Percentiles rank a stretch among this genome's conserved stretches.
phyloP scores from a whole-genome alignment of 164 flowering plant species.

The grape (Vitis vinifera) region DNA sequence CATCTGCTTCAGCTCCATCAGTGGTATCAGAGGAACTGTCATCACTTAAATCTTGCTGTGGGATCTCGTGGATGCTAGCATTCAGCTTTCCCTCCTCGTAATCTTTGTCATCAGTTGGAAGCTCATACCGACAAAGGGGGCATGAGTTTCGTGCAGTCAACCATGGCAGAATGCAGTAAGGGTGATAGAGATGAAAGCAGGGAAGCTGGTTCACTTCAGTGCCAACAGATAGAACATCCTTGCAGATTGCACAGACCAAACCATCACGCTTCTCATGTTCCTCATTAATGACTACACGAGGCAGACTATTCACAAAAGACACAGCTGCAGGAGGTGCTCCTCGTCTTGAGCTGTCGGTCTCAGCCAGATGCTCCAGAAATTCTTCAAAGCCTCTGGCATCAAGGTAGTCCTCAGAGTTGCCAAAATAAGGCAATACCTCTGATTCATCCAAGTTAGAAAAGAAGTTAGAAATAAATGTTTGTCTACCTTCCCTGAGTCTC shows the following conservation, averaged over 20 bases:
- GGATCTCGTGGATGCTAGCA: constrained; percentile 20
- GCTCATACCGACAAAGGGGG: constrained; percentile 89
- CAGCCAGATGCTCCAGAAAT: constrained; percentile 59
- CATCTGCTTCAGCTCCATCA: constrained; percentile 29
- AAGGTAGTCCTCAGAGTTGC: constrained; percentile 49
- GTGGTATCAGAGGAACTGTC: constrained; percentile 40
- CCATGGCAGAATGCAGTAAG: constrained; percentile 86
- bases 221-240: constrained; percentile 54
- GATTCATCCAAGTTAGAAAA: constrained; percentile 33
- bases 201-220: constrained; percentile 77
- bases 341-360: constrained; percentile 49
- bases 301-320: constrained; percentile 61
- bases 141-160: constrained; percentile 81
- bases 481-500: constrained; percentile 40
- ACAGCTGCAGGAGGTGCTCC: constrained; percentile 88
- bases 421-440: constrained; percentile 23
- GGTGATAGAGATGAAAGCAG: constrained; percentile 81
- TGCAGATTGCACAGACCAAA: constrained; percentile 81
- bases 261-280: constrained; percentile 51
- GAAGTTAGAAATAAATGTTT: constrained; percentile 16
- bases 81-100: constrained; percentile 59
- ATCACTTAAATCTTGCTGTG: constrained; percentile 31
- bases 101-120: constrained; percentile 85
- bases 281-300: constrained; percentile 42
- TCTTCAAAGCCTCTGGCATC: constrained; percentile 61